Base-by-base conservation (phyloP, 2,329 filamentous ascomycete species). In the Alternaria rosae region DNA sequence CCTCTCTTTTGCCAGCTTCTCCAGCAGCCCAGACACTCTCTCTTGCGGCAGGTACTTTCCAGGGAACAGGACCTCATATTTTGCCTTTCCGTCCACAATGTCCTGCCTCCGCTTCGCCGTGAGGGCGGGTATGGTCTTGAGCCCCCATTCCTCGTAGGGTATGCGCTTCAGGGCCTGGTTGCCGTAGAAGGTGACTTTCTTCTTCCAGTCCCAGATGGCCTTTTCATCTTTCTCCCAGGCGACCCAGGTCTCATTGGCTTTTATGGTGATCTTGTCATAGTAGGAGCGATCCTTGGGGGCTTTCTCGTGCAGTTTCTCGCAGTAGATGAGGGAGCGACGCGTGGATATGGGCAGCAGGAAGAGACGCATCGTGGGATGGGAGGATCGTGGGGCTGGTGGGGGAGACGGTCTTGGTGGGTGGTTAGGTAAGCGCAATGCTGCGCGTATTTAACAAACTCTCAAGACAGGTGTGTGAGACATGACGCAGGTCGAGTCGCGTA, bases 61-160 rank as follows among this genome's bases (percentile, higher is more conserved):
- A 0, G 95, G 95, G 75, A 91, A 98, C 54, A 92, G 82, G 28
- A 97, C 86, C 69, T 93, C 88, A 64, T 92, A 87, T 70, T 87
- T 88, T 53, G 88, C 86, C 66, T 86, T 85, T 38, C 86, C 87
- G 54, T 87, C 79, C 21, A 89, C 73, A 70, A 91, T 88, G 54
- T 92, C 88, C 51, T 86, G 83, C 69, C 87, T 85, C 60, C 89
- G 85, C 68, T 88, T 86, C 59, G 88, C 83, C 43, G 89, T 92
- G 70, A 97, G 84, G 21, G 94, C 90, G 45, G 95, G 95, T 54
- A 99, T 90, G 35, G 93, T 97, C 82, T 98, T 98, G 69, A 99
- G 85, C 0, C 92, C 93, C 95, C 95, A 99, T 89, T 99, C 95
- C 81, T 98, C 92, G 78, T 92, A 97, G 3, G 95, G 92, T 73